These are phyloP conservation scores for Arxiozyma slooffiae DNA, from an alignment of 1,139 yeast species.

Conservation along the genomic window DNA sequence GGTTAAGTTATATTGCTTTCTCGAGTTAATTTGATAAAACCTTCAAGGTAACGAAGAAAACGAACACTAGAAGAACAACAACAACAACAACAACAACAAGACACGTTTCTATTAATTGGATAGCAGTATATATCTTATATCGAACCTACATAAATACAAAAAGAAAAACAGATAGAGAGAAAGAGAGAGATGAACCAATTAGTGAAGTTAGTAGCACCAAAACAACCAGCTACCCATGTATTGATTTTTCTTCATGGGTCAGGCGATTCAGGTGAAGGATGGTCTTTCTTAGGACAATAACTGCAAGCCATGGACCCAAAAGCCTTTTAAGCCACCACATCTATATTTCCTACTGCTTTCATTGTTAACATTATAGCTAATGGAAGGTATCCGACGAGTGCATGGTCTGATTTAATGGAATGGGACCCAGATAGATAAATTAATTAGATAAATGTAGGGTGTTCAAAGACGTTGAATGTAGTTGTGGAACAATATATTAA, in stretches of 20 bases:
- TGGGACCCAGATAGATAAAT: conserved; percentile 40
- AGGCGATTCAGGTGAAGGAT: conserved; percentile 85
- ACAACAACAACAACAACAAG: too few relatives aligned
- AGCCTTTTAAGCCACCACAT: conserved; percentile 52
- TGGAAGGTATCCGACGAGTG: conserved; percentile 61
- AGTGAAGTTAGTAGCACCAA: conserved; percentile 32
- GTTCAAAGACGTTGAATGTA: conserved; percentile 43
- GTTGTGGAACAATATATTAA: conserved; percentile 45
- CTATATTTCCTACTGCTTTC: conserved; percentile 87
- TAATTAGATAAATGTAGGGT: conserved; percentile 58
- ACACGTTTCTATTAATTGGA: too few relatives aligned
- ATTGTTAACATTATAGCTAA: conserved; percentile 55
- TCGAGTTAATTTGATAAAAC: too few relatives aligned
- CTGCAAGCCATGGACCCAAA: conserved; percentile 32
- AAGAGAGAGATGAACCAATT: conserved; percentile 25
- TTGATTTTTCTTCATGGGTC: conserved; percentile 81
- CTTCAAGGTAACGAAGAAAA: too few relatives aligned
- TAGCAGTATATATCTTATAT: too few relatives aligned
- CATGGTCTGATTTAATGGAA: conserved; percentile 76
- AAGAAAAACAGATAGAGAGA: neutral
- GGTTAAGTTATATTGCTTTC: too few relatives aligned
- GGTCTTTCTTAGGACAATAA: conserved; percentile 65
- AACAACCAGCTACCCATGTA: conserved; percentile 47
- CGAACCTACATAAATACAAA: too few relatives aligned
- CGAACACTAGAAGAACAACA: too few relatives aligned